A percentile compares a stretch with the other conserved stretches of the same genome.
These are phyloP conservation scores for Vigna unguiculata DNA, from an alignment of 306 rosid species.

Conservation along the genomic window DNA sequence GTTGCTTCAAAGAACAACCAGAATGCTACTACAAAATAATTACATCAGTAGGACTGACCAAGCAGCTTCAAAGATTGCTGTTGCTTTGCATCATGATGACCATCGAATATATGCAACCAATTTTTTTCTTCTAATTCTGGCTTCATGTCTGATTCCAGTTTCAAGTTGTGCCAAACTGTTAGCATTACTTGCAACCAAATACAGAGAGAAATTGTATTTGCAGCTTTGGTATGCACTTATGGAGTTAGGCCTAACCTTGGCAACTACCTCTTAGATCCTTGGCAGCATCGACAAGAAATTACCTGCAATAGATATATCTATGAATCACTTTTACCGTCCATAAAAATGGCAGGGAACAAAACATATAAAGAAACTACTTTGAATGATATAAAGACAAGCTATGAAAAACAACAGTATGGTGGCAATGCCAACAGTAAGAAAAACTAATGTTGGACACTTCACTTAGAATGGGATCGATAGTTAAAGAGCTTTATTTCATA, in stretches of 20 bases:
- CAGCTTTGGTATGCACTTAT: background rate
- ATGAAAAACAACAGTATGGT: background rate
- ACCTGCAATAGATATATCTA: constrained; percentile 19
- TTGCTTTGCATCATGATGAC: background rate
- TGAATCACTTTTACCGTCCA: constrained; percentile 3
- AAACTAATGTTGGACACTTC: background rate
- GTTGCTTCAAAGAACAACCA: background rate
- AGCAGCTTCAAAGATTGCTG: background rate
- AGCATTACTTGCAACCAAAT: constrained; percentile 6
- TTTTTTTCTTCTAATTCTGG: background rate
- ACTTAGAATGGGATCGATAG: background rate
- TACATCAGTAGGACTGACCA: background rate
- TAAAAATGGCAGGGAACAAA: background rate
- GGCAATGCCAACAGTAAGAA: constrained; percentile 2
- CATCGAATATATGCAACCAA: background rate
- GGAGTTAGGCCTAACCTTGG: constrained; percentile 3
- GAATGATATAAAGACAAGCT: background rate
- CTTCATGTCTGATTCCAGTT: background rate
- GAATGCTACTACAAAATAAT: background rate
- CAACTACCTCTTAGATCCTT: background rate
- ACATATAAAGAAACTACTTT: background rate
- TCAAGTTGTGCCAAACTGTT: background rate
- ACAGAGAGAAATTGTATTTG: constrained; percentile 20
- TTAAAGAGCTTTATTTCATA: background rate
- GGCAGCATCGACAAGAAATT: constrained; percentile 19